phyloP scores from a whole-genome alignment of 371 early-diverging fungal genomes.

The Mortierella sp. region DNA sequence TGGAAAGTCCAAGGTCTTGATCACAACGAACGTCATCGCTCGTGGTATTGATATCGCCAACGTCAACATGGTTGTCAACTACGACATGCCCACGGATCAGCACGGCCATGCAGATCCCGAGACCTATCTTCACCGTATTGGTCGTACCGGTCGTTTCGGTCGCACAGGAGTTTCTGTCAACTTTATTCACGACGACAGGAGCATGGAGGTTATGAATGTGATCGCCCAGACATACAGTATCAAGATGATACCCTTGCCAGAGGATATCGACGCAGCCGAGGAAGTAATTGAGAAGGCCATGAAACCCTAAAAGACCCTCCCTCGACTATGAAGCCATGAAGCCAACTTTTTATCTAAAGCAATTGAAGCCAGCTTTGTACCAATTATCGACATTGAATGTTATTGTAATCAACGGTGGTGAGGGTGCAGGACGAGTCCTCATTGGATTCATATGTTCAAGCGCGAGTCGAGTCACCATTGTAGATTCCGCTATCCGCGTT shows the following conservation, averaged over 20 bases:
- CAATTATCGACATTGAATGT: too few species aligned
- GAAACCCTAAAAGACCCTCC: slow-evolving; percentile 36
- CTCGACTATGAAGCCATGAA: not conserved
- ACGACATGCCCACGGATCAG: slow-evolving; percentile 88
- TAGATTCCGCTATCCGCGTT: not conserved
- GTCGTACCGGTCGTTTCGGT: slow-evolving; percentile 99
- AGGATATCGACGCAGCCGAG: slow-evolving; percentile 82
- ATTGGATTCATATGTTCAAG: not conserved
- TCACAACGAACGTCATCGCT: slow-evolving; percentile 96
- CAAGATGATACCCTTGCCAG: slow-evolving; percentile 79
- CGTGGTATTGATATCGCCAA: slow-evolving; percentile 98
- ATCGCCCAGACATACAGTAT: slow-evolving; percentile 81
- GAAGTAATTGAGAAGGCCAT: slow-evolving; percentile 79
- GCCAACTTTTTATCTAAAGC: too few species aligned
- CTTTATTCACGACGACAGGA: slow-evolving; percentile 86
- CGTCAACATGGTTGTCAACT: slow-evolving; percentile 98
- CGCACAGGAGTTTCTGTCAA: slow-evolving; percentile 97
- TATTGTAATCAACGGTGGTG: not conserved
- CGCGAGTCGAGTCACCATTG: not conserved
- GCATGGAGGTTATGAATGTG: slow-evolving; percentile 74
- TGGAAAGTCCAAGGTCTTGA: slow-evolving; percentile 93
- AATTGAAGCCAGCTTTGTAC: too few species aligned
- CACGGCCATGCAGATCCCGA: slow-evolving; percentile 80
- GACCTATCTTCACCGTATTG: slow-evolving; percentile 98
- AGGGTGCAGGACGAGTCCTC: too few species aligned